Base-by-base conservation (phyloP, 768 basidiomycete species). In the Xerocomellus intermedius region DNA sequence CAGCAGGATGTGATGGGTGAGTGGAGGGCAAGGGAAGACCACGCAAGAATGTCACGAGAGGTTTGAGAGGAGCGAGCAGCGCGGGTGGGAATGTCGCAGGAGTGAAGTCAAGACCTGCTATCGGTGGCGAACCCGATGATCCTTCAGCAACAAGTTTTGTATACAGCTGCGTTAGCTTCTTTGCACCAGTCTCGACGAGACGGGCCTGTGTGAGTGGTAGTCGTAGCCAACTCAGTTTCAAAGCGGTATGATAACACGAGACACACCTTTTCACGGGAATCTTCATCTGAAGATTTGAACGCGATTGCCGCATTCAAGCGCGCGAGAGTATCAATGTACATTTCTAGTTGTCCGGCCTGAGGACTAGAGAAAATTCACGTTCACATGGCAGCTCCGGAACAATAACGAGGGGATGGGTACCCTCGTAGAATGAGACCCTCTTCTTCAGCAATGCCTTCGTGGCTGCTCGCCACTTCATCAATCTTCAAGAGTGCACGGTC, bases 131-230 rank as follows among this genome's bases (percentile, higher is more conserved):
- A 28, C 89, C 89, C 4, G 89, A 87, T 1, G 89, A 92, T 24
- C 83, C 87, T 72, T 91, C 90, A 3, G 91, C 91, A n/a, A 91
- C 88, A 32, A 89, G 77, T 63, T 89, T 91, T n/a, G 89, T 94
- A 65, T 87, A 93, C 13, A 91, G 71, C 62, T 91, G 89, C 0
- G 84, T 79, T 10, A 93, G 76, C 65, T 91, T 91, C 75, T 91
- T 91, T 6, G 84, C 83, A 8, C 91, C 91, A 1, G 89, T 89
- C 73, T 92, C 90, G 9, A 92, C 76, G 5, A 93, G 79, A 39
- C 86, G 82, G n/a, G 87, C 78, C 86, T 77, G 59, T 5, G 13
- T 12, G 30, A 5, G 17, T 17, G 2, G 16, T 4, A 8, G 22
- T 24, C 28, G 55, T 32, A 54, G 35, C 26, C 38, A 21, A 3